These are phyloP conservation scores for Trichosporon sp. DNA, from an alignment of 1,284 basidiomycete genomes.

Conservation along the genomic window DNA sequence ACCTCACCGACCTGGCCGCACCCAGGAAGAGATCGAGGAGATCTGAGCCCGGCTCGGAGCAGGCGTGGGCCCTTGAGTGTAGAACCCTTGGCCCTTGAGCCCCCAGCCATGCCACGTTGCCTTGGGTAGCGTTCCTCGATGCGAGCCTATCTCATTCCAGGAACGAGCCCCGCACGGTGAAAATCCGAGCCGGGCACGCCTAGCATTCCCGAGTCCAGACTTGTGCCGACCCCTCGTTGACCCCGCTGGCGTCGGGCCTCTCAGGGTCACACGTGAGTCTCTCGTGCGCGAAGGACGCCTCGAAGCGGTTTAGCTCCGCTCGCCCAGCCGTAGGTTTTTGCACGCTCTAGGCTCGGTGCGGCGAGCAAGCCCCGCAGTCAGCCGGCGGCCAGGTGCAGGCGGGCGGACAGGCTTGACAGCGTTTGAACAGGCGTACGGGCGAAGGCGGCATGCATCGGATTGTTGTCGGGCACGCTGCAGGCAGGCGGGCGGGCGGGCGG, in stretches of 20 bases:
- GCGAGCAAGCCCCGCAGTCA: too few relatives aligned
- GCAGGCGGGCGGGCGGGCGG: background rate
- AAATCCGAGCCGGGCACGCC: background rate
- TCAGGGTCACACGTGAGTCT: background rate
- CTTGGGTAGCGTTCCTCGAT: too few relatives aligned
- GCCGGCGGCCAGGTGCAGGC: too few relatives aligned
- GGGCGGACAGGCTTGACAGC: too few relatives aligned
- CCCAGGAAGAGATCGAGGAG: too few relatives aligned
- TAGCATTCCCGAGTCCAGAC: background rate
- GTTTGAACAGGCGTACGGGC: too few relatives aligned
- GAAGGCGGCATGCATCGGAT: conserved; percentile 3
- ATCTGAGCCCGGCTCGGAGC: background rate
- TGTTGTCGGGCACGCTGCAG: background rate
- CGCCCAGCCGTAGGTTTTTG: background rate
- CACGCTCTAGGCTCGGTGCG: too few relatives aligned
- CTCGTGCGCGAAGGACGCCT: background rate
- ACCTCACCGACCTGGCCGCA: too few relatives aligned
- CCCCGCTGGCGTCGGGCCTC: background rate
- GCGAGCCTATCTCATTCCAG: background rate
- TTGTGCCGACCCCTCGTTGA: background rate
- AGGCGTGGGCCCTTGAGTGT: too few relatives aligned
- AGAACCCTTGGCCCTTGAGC: too few relatives aligned
- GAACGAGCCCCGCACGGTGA: background rate
- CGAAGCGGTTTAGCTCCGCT: background rate
- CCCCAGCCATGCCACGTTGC: background rate